Evolutionary conservation across 805 yeast species (phyloP), one percentile per base, ranked within the genome.

Genomic region (Priceomyces melissophilus): DNA sequence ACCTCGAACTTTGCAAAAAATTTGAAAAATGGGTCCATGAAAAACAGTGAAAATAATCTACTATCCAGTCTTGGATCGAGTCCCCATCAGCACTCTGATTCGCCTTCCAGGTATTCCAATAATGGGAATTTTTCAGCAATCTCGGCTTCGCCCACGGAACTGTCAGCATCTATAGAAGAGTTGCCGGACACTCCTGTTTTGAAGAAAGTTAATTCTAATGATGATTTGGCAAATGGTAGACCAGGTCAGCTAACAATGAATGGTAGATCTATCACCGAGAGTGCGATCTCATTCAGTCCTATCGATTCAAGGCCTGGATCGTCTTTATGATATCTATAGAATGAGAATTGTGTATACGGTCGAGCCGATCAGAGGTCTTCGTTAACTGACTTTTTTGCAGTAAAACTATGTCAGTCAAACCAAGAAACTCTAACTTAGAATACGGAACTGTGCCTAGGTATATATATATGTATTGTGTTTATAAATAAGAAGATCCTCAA

Each of bases 1-100:
- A 61, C 72, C 1, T 63, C 76, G 1, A 69, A 68, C 38, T 72
- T 75, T 47, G 76, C 79, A 4, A 68, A 65, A 46, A 65, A 67
- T 42, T 61, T 71, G 53, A 70, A 68, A 50, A 61, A 65, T 30
- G 59, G 62, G 1, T 53, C 64, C 3, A 59, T 59, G 27, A 65
- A 63, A 36, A 52, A 45, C 40, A 38, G 45, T 13, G 59, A 53
- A 29, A 42, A 41, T 20, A 49, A 45, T 34, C 35, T 47, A 26
- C 25, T 49, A 11, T 23, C 35, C 10, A 44, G 42, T 29, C 45
- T 51, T 7, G 49, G 49, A 2, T 43, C 57, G 13, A 47, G 50
- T 39, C 56, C 52, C 16, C 25, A 30, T 25, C 44, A 41, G 10
- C 35, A 45, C 33, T 44, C 37, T 17, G 27, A 35, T 20, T 37